Base-by-base conservation (phyloP, 352 stramenopile species). In the Phytopythium helicoides region DNA sequence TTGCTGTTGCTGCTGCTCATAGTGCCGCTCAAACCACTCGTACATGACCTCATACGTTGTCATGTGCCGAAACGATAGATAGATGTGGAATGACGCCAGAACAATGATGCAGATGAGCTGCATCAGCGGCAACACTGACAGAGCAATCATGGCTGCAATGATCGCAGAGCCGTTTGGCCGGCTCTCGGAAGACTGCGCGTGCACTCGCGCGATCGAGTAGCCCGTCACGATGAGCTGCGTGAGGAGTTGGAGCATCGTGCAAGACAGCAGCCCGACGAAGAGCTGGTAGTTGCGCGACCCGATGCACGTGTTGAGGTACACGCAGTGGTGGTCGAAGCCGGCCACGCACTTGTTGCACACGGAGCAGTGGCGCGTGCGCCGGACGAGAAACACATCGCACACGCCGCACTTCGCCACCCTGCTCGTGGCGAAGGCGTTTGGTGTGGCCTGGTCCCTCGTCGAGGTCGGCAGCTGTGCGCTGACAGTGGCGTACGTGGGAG, bases 281-380 rank as follows among this genome's bases (percentile, higher is more conserved):
- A 83, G 66, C 57, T 59, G 58, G 52, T 87, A 80, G 63, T 88
- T 91, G 54, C 70, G 71, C 41, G 62, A 64, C 40, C 92, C 92
- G 38, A 98, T 88, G 67, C 94, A 98, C 37, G 91, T 98, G 65
- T 98, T 98, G 49, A 98, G 81, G 87, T 92, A 97, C 39, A 88
- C 77, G 68, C 94, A 98, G 73, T 98, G 94, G 78, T 98, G 93
- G 73, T 98, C 93, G 66, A 98, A 98, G 47, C 84, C 79, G 14
- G 69, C 66, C 31, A 98, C 80, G 72, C 94, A 98, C 69, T 98
- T 98, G 66, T 96, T 86, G 64, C 94, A 98, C 49, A 88, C 87
- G 58, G 84, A 76, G 70, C 93, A 98, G 65, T 98, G 93, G 55
- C 65, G 75, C 25, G 75, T 89, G 35, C 66, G 55, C 5, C 21